Percentiles rank a stretch among this genome's conserved stretches.
Conservation (phyloP, 805 yeast genomes). For the Ogataea pini region DNA sequence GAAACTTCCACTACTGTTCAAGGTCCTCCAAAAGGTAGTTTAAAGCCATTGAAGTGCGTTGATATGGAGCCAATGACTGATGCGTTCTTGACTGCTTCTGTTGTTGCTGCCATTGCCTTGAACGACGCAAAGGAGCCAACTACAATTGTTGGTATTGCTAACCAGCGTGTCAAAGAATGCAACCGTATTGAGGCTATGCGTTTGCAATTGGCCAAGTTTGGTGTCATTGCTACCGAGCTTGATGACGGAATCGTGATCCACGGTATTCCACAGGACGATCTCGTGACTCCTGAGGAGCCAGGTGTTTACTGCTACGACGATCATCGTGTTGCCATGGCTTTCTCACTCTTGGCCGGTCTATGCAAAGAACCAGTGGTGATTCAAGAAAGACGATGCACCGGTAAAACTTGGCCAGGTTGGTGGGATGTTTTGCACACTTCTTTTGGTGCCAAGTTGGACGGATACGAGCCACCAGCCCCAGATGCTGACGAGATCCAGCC, state of each 20-base stretch:
- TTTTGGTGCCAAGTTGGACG: slow-evolving; percentile 67
- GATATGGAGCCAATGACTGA: slow-evolving; percentile 99
- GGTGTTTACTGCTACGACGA: slow-evolving; percentile 87
- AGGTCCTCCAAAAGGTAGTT: slow-evolving; percentile 74
- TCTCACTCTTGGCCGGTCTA: slow-evolving; percentile 82
- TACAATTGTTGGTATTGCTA: slow-evolving; percentile 91
- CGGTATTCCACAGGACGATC: slow-evolving; percentile 56
- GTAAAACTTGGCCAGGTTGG: slow-evolving; percentile 99
- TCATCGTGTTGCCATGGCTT: slow-evolving; percentile 97
- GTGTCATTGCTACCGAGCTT: slow-evolving; percentile 79
- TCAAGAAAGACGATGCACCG: slow-evolving; percentile 88
- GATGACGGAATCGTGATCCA: slow-evolving; percentile 90
- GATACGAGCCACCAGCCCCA: slow-evolving; percentile 50
- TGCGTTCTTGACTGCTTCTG: slow-evolving; percentile 95
- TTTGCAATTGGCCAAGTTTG: slow-evolving; percentile 82
- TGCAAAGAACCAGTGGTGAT: slow-evolving; percentile 60
- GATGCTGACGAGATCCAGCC: slow-evolving; percentile 20
- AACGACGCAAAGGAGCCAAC: slow-evolving; percentile 57
- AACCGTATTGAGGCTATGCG: slow-evolving; percentile 96
- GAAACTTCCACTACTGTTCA: slow-evolving; percentile 86
- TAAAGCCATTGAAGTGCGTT: slow-evolving; percentile 70
- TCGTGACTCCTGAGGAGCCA: slow-evolving; percentile 56
- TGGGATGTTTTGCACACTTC: slow-evolving; percentile 86
- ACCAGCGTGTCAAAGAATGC: slow-evolving; percentile 97
- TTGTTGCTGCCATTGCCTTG: slow-evolving; percentile 84